Base-by-base conservation (phyloP, 768 basidiomycete species). In the Russula foetens region DNA sequence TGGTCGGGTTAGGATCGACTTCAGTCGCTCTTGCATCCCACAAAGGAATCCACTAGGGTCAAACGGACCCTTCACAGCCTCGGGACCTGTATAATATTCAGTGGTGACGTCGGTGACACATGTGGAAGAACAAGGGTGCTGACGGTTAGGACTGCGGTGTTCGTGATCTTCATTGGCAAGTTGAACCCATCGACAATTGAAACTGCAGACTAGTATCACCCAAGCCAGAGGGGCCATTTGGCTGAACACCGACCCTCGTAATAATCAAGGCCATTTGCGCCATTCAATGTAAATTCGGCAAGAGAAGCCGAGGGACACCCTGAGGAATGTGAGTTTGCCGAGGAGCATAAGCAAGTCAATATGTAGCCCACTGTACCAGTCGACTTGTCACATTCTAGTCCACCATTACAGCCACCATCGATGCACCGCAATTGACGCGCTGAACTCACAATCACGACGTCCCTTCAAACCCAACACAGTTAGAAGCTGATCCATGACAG, bases 11-110 rank as follows among this genome's bases (percentile, higher is more conserved):
- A 64, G 35, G 11, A 35, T 35, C 35, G 35, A 35, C 9, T 2
- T 7, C 78, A 80, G 6, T 77, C 77, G 54, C 71, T 74, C 66
- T 74, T 75, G 71, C 78, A 79, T 33, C 78, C 78, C 2, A 75
- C 75, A n/a, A 47, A 72, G 69, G 67, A 70, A 72, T 55, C 74
- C 69, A 33, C 69, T 65, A 39, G 69, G 66, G 65, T 77, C 71
- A 63, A 67, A 35, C 11, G 35, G 35, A 12, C 35, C 35, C 11
- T 35, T 5, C 9, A 35, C 9, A 11, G 2, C 6, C 9, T 7
- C 9, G 5, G 75, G 75, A 62, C 75, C 73, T 75, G 44, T 1
- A 15, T 4, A 26, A 33, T 29, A 43, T 12, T 38, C 35, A 35
- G 17, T 1, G 21, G n/a, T 29, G 50, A 55, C 43, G 43, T 35